Conservation (phyloP, 2,329 filamentous ascomycete species). For the Stemphylium vesicarium region DNA sequence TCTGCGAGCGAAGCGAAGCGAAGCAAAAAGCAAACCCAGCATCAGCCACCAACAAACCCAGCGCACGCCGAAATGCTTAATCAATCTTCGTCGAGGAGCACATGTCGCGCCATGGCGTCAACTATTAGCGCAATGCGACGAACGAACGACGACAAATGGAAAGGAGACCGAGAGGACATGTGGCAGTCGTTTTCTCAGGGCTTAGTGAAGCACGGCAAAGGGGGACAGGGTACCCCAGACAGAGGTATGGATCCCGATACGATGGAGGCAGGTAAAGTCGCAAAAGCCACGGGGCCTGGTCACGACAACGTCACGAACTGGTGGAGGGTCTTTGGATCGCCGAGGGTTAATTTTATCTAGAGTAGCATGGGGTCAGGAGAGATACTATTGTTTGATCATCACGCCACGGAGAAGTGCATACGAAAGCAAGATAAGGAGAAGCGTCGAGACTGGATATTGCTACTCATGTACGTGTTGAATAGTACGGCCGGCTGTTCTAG, state of each 20-base stretch:
- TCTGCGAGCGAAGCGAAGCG: conserved; percentile 17
- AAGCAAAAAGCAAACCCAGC: conserved; percentile 1
- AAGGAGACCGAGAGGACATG: background rate
- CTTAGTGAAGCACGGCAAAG: conserved; percentile 7
- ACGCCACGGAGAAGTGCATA: background rate
- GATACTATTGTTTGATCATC: background rate
- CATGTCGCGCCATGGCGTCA: background rate
- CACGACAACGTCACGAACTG: conserved; percentile 15
- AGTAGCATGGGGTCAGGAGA: background rate
- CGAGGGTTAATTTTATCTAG: conserved; percentile 9
- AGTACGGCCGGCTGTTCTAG: background rate
- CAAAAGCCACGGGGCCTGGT: background rate
- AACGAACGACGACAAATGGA: background rate
- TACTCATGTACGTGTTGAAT: background rate
- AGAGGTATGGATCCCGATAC: conserved; percentile 10
- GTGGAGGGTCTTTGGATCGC: conserved; percentile 17
- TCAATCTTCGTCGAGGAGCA: conserved; percentile 3
- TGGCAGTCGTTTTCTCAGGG: conserved; percentile 2
- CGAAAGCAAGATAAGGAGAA: background rate
- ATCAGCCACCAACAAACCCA: background rate
- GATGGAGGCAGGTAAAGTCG: too few species aligned
- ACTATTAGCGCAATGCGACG: background rate
- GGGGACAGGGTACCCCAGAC: conserved; percentile 21
- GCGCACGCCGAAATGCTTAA: conserved; percentile 1
- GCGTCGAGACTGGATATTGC: background rate